Evolutionary conservation across 371 early-diverging fungal species (phyloP), one percentile per base, ranked within the genome.

Genomic region (Entomophthora muscae): DNA sequence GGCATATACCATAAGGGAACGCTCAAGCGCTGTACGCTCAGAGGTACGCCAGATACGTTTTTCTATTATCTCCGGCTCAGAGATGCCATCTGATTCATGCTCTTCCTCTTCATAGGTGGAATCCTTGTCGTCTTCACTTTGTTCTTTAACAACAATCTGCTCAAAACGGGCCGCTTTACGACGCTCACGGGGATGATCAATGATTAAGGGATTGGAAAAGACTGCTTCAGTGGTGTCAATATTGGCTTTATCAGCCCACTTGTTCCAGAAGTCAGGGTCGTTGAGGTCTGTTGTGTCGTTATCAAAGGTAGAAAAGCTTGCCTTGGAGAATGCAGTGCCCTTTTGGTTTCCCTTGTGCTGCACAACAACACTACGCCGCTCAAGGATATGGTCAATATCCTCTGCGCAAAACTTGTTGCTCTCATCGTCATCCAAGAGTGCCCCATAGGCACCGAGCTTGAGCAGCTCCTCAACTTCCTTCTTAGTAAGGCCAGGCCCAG

Each of bases 221-320:
- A 71, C 73, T 10, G 69, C 67, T 12, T 85, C 83, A 10, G 74
- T 78, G 1, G 81, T 70, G 52, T 88, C 78, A 32, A 91, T 76
- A 30, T 87, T 76, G 28, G 89, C 90, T 63, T 83, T 83, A 52
- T 83, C 77, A 0, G 95, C 91, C 76, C 93, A 86, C 72, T 95
- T 94, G 68, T 94, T 93, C 98, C 98, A 98, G 73, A 98, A 98
- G 64, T 91, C 81, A 2, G 98, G 95, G 72, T 98, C 98, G 64
- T 98, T 87, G 1, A 98, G 75, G 61, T 93, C 94, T 0, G 91
- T 83, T 57, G 77, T 78, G 53, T 76, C 75, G 93, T 98, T 51
- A 64, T 74, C 74, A 54, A 78, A 76, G 24, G 87, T 76, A 17
- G 85, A 82, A 66, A 98, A 98, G 0, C 91, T 86, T 0, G 98